Evolutionary conservation across 805 yeast genomes (phyloP).

Genomic region (Yarrowia bubula): DNA sequence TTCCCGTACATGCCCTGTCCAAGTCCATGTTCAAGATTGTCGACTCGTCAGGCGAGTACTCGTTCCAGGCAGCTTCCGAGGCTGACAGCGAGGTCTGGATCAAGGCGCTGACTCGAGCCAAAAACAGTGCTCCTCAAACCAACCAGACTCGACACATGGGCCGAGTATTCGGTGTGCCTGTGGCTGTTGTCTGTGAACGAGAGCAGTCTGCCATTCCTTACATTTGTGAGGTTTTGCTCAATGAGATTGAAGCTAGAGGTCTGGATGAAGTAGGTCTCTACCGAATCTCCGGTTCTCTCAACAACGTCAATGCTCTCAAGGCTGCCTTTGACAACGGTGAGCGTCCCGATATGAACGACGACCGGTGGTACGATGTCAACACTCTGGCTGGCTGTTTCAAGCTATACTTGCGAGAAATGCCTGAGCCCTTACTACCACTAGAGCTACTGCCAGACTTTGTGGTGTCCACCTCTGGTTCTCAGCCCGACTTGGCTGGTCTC

Average conservation of each 20-base stretch:
- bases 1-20: conserved; percentile 17
- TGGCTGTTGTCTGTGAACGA: conserved; percentile 69
- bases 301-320: conserved; percentile 54
- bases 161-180: conserved; percentile 82
- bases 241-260: conserved; percentile 82
- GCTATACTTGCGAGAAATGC: conserved; percentile 77
- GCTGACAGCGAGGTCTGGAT: conserved; percentile 76
- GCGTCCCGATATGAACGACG: conserved; percentile 48
- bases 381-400: conserved; percentile 87
- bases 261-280: conserved; percentile 88
- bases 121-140: conserved; percentile 33
- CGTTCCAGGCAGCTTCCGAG: conserved; percentile 65
- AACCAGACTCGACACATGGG: conserved; percentile 37
- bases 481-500: conserved; percentile 29
- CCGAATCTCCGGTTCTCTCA: conserved; percentile 66
- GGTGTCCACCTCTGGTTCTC: conserved; percentile 34
- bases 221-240: conserved; percentile 62
- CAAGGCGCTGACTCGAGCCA: conserved; percentile 35
- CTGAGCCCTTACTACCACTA: conserved; percentile 75
- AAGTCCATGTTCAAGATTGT: conserved; percentile 44
- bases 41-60: conserved; percentile 50
- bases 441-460: conserved; percentile 59
- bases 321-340: conserved; percentile 54
- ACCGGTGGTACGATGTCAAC: conserved; percentile 73
- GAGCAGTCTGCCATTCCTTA: conserved; percentile 63